Evolutionary conservation across 1,139 yeast genomes (phyloP), one percentile per base, ranked within the genome.

Genomic region (Meyerozyma athensensis): DNA sequence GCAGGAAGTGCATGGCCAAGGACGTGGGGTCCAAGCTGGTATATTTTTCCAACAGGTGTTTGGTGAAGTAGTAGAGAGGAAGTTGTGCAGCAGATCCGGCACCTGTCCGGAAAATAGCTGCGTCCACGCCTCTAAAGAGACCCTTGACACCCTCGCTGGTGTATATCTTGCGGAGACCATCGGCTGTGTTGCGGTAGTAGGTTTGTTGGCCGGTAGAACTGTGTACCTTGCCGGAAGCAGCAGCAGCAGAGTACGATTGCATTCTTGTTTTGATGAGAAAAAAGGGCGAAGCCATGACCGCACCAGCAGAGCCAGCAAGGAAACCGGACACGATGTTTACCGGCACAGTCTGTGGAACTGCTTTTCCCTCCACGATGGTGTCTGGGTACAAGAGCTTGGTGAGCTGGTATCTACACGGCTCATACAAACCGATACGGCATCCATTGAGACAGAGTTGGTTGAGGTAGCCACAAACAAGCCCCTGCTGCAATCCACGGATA

Each of bases 21-120:
- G 95, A 85, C 39, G 83, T 81, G 7, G 70, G 66, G 39, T 75
- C 64, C 36, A 78, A 64, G 24, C 41, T 31, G 43, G 79, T 59
- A 42, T 72, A 61, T 18, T 63, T 56, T 30, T 77, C 53, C 36
- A 82, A 59, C 47, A 77, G 69, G 45, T 72, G 63, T 60, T 92
- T 92, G 38, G 90, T 78, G 47, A 77, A 76, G 59, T 82, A 85
- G 63, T 92, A 92, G 36, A 89, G 79, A n/a, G 98, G 97, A 50
- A 92, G 68, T 65, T 92, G 98, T 21, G 89, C 97, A 26, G 96
- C 76, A 8, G 97, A 90, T 2, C 98, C 98, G 36, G 92, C 86
- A 52, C 97, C 96, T 1, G 98, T 92, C 61, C 98, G 77, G 45
- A 92, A 65, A 34, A 89, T 77, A 1, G 98, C 97, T 3, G 98